Conservation (phyloP, 2,329 filamentous ascomycete species). For the Rutstroemia sp. region DNA sequence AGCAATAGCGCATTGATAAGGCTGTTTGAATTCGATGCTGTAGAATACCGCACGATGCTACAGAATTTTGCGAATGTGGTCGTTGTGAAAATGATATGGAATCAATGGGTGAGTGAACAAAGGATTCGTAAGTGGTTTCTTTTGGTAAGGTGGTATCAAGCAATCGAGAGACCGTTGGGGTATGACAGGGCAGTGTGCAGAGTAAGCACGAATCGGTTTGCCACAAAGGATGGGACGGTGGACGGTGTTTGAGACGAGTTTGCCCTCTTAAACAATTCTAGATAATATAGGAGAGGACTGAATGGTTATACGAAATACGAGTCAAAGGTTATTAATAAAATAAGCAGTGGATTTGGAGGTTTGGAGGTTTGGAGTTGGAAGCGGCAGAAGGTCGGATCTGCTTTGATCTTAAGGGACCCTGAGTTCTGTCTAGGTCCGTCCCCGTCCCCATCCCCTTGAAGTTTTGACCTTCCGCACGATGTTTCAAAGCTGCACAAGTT, state of each 20-base stretch:
- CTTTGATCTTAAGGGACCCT: not conserved
- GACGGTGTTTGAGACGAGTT: not conserved
- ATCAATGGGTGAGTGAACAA: not conserved
- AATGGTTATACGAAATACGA: too few relatives aligned
- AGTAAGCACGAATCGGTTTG: not conserved
- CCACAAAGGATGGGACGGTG: not conserved
- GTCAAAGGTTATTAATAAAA: too few relatives aligned
- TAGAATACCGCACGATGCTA: not conserved
- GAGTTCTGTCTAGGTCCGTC: not conserved
- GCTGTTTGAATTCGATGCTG: not conserved
- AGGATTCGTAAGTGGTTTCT: not conserved
- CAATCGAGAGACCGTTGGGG: not conserved
- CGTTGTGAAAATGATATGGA: not conserved
- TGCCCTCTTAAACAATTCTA: not conserved
- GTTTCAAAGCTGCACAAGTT: not conserved
- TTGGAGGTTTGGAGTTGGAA: not conserved
- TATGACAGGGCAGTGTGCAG: not conserved
- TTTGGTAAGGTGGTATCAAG: conserved; percentile 6
- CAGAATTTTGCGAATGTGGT: not conserved
- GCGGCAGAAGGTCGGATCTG: not conserved
- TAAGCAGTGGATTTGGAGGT: too few relatives aligned
- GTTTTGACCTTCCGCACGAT: not conserved
- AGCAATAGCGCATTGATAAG: conserved; percentile 19
- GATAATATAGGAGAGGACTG: too few relatives aligned
- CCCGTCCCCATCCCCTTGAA: not conserved